phyloP scores from a whole-genome alignment of 2,329 filamentous ascomycete genomes.

The Phialophora expanda region DNA sequence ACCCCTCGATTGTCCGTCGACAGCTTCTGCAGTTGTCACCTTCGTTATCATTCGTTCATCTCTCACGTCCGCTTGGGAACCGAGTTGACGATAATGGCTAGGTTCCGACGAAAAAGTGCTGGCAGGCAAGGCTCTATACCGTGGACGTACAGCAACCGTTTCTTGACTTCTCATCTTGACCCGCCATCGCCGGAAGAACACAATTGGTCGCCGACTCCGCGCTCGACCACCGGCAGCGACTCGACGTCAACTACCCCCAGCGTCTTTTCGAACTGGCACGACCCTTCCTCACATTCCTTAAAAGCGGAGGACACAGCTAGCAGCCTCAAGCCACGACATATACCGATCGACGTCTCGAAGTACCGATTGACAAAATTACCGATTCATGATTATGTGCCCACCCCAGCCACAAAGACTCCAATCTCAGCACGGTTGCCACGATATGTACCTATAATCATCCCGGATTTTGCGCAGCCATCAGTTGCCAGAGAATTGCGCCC shows the following conservation, averaged over 20 bases:
- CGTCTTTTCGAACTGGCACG: slow-evolving; percentile 30
- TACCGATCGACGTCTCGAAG: slow-evolving; percentile 30
- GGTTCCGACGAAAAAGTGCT: slow-evolving; percentile 33
- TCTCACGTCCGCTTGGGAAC: not conserved
- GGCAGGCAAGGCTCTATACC: slow-evolving; percentile 21
- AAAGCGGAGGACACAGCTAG: slow-evolving; percentile 17
- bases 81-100: slow-evolving; percentile 32
- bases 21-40: slow-evolving; percentile 3
- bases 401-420: slow-evolving; percentile 24
- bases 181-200: slow-evolving; percentile 33
- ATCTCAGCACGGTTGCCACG: slow-evolving; percentile 36
- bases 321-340: slow-evolving; percentile 20
- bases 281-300: slow-evolving; percentile 24
- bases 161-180: slow-evolving; percentile 33
- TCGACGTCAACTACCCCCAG: slow-evolving; percentile 12
- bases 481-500: slow-evolving; percentile 34
- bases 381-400: slow-evolving; percentile 20
- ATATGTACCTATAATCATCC: slow-evolving; percentile 43
- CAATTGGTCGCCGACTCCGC: slow-evolving; percentile 28
- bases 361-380: slow-evolving; percentile 26
- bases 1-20: not conserved
- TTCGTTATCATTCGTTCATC: not conserved
- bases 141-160: slow-evolving; percentile 17
- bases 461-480: slow-evolving; percentile 41
- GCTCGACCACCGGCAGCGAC: slow-evolving; percentile 18